Conservation (phyloP, 2,329 filamentous ascomycete genomes). For the Penicillium rolfsii region DNA sequence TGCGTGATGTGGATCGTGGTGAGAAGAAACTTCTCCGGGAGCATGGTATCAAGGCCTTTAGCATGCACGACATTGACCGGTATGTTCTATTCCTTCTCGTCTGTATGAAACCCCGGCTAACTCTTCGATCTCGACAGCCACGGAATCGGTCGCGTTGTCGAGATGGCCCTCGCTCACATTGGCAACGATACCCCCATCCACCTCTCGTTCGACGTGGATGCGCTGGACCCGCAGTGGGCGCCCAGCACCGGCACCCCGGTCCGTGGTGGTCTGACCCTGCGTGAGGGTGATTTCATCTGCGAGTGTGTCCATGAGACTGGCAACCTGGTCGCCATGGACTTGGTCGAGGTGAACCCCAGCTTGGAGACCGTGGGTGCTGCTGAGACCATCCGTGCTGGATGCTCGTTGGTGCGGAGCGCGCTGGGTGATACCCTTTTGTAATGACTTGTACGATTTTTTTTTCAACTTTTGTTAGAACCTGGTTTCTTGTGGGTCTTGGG, state of each 20-base stretch:
- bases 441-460: slow-evolving; percentile 24
- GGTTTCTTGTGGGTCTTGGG: not conserved
- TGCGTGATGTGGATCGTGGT: slow-evolving; percentile 87
- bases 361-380: slow-evolving; percentile 70
- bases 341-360: slow-evolving; percentile 80
- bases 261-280: slow-evolving; percentile 85
- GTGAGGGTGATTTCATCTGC: slow-evolving; percentile 96
- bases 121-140: slow-evolving; percentile 58
- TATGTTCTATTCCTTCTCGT: slow-evolving; percentile 46
- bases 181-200: slow-evolving; percentile 94
- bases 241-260: slow-evolving; percentile 95
- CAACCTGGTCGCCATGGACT: slow-evolving; percentile 75
- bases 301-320: slow-evolving; percentile 82
- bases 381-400: slow-evolving; percentile 88
- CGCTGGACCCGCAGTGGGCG: slow-evolving; percentile 92
- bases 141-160: slow-evolving; percentile 93
- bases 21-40: slow-evolving; percentile 93
- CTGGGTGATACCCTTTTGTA: slow-evolving; percentile 88
- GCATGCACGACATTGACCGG: slow-evolving; percentile 97
- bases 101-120: not conserved
- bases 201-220: slow-evolving; percentile 95
- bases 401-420: slow-evolving; percentile 87
- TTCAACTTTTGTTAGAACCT: not conserved
- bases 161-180: slow-evolving; percentile 97
- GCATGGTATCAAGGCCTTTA: slow-evolving; percentile 91